Evolutionary conservation across 2,329 filamentous ascomycete species (phyloP), one percentile per base, ranked within the genome.

Genomic region (Escovopsis sp.): DNA sequence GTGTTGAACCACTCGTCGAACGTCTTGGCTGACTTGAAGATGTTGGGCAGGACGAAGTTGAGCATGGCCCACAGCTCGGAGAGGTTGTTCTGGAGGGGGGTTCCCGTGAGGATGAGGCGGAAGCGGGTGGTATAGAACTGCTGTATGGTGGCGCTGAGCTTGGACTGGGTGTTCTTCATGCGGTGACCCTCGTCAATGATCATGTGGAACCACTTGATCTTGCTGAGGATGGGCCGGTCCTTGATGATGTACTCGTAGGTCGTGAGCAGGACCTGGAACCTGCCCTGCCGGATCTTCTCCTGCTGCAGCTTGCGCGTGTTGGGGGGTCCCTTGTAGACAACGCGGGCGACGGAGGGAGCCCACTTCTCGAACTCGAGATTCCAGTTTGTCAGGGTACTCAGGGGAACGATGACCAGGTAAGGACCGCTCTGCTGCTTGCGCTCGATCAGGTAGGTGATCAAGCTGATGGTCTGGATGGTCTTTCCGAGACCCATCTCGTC

Each of bases 1-100:
- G 91, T 98, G 60, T 96, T 98, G 77, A 98, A 98, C 91, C 91
- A 98, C 62, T 98, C 91, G 60, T 98, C 91, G 57, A 98, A 98
- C 2, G 89, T 96, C 60, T 91, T 95, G 48, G 89, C 87, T 2
- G 91, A 96, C 62, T 98, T 98, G 80, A 98, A 98, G 51, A 98
- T 98, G 53, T 86, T 96, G 3, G 91, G 91, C 39, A 98, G 70
- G 35, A 95, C 91, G 61, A 98, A 98, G 67, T 98, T 98, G 56
- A 98, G 82, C 70, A 98, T 81, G 26, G 91, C 86, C 91, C 91
- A 98, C 54, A 98, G 68, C 60, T 98, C 91, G 3, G 87, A 80
- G 35, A 98, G 70, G 59, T 96, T 98, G 68, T 98, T 98, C 64
- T 98, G 89, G 28, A 98, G 70, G 5, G 91, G 91, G 5, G 91